A percentile compares a stretch with the other conserved stretches of the same genome.
Conservation (phyloP, 371 early-diverging fungal species). For the Lichtheimia hyalospora region DNA sequence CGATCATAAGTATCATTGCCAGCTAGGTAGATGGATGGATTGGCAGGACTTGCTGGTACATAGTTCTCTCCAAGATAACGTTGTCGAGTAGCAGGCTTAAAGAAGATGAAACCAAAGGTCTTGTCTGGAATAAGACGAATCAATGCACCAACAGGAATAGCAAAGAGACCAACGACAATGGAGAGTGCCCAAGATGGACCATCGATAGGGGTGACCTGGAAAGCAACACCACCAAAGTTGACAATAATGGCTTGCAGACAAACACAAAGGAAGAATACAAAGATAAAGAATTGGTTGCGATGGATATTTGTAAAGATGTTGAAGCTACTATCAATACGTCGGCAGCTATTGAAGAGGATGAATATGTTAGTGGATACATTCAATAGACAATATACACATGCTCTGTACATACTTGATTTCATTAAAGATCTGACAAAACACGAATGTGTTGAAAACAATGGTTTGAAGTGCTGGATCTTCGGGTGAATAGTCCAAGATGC, state of each 20-base stretch:
- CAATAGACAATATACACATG: neutral
- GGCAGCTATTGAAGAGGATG: constrained; percentile 43
- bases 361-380: neutral
- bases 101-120: constrained; percentile 25
- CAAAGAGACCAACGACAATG: constrained; percentile 58
- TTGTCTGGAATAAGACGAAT: constrained; percentile 62
- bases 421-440: constrained; percentile 79
- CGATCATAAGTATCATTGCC: constrained; percentile 9
- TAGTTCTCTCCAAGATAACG: constrained; percentile 19
- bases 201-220: constrained; percentile 44
- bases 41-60: neutral
- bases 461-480: constrained; percentile 48
- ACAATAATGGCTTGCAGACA: constrained; percentile 57
- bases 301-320: constrained; percentile 55
- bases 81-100: constrained; percentile 20
- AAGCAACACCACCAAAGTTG: constrained; percentile 57
- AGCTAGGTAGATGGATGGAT: constrained; percentile 25
- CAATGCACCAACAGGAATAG: constrained; percentile 67
- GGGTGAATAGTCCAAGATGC: constrained; percentile 20
- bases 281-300: constrained; percentile 54
- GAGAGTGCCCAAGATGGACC: constrained; percentile 68
- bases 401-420: constrained; percentile 55
- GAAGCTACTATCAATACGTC: constrained; percentile 60
- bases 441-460: constrained; percentile 78
- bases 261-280: constrained; percentile 51